Evolutionary conservation across 352 stramenopile genomes (phyloP).

Genomic region (Phytophthora multivora): DNA sequence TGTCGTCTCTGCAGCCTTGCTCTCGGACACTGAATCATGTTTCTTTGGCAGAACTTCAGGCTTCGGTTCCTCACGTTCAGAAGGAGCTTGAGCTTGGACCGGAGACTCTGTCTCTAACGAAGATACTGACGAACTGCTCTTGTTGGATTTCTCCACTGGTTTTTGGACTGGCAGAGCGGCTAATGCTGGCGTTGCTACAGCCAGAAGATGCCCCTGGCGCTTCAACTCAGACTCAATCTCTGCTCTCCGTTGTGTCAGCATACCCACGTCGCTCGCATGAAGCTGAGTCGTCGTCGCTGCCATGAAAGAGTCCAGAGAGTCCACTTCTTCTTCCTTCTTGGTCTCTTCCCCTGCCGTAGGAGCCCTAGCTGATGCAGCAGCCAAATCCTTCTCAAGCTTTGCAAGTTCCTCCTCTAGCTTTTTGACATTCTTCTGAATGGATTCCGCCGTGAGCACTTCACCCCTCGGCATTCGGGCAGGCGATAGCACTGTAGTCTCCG

Average conservation of each 20-base stretch:
- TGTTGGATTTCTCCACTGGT: background rate
- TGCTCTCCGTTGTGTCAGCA: conserved; percentile 26
- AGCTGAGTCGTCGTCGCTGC: conserved; percentile 55
- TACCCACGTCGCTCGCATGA: conserved; percentile 36
- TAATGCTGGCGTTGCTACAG: conserved; percentile 61
- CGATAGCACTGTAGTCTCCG: background rate
- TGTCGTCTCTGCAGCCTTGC: conserved; percentile 1
- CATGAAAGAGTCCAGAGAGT: conserved; percentile 78
- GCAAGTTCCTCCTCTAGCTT: conserved; percentile 42
- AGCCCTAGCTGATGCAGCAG: conserved; percentile 18
- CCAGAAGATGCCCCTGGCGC: conserved; percentile 53
- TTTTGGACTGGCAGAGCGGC: conserved; percentile 30
- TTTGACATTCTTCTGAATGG: conserved; percentile 50
- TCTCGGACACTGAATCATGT: background rate
- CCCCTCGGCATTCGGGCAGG: conserved; percentile 1
- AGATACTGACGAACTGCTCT: background rate
- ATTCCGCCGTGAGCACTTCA: conserved; percentile 59
- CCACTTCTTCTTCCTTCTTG: conserved; percentile 39
- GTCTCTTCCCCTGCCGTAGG: conserved; percentile 8
- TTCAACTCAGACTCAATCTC: conserved; percentile 48
- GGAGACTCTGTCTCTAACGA: background rate
- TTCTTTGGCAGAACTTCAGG: background rate
- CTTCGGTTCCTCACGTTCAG: background rate
- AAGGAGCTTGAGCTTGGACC: background rate
- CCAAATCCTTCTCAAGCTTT: conserved; percentile 34